A percentile compares a stretch with the other conserved stretches of the same genome.
Evolutionary conservation across 2,329 filamentous ascomycete genomes (phyloP).

Genomic region (Neofusicoccum laricinum): DNA sequence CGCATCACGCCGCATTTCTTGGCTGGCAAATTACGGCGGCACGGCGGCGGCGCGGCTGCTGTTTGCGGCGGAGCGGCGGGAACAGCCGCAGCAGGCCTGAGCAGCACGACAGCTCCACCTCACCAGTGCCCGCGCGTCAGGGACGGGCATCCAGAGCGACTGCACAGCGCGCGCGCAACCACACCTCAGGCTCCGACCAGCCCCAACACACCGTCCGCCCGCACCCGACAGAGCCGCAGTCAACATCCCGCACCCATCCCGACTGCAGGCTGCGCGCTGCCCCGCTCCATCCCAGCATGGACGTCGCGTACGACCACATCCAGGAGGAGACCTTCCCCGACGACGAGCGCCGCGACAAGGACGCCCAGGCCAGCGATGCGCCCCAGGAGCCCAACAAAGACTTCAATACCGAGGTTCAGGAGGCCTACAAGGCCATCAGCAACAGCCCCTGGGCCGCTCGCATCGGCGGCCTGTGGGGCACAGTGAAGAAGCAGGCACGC

Average conservation of each 20-base stretch:
- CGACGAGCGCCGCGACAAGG: slow-evolving; percentile 47
- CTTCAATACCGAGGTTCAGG: slow-evolving; percentile 85
- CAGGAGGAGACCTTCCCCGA: slow-evolving; percentile 69
- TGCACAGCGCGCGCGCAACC: not conserved
- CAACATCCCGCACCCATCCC: not conserved
- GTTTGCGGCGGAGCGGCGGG: slow-evolving; percentile 6
- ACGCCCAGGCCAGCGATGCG: slow-evolving; percentile 27
- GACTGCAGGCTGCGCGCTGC: not conserved
- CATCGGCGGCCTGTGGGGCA: slow-evolving; percentile 85
- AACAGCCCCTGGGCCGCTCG: slow-evolving; percentile 86
- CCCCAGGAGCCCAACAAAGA: slow-evolving; percentile 35
- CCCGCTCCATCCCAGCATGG: slow-evolving; percentile 58
- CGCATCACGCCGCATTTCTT: not conserved
- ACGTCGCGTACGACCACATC: slow-evolving; percentile 96
- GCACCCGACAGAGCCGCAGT: not conserved
- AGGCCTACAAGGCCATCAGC: slow-evolving; percentile 92
- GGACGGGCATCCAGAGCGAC: not conserved
- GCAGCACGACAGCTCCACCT: not conserved
- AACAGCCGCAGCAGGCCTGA: not conserved
- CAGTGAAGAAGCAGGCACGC: slow-evolving; percentile 84
- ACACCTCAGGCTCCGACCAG: not conserved
- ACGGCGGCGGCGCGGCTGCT: not conserved
- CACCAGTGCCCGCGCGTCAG: not conserved
- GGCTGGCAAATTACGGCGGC: slow-evolving; percentile 10
- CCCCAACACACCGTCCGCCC: not conserved